Evolutionary conservation across 2,329 filamentous ascomycete species (phyloP).

Genomic region (Mycosphaerella sp.): DNA sequence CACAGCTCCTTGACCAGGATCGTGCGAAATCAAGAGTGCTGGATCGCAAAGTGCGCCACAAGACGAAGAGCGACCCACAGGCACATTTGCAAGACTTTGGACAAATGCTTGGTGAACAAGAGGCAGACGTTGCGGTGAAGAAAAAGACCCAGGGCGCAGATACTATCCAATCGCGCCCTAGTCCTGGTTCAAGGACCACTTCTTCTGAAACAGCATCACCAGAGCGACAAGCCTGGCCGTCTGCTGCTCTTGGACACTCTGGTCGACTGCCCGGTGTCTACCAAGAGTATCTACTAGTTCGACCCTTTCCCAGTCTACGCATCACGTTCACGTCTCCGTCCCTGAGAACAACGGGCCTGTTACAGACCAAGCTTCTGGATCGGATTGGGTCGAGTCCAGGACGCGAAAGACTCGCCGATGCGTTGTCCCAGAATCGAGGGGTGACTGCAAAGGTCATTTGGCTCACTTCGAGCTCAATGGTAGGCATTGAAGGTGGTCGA

Average conservation of each 20-base stretch:
- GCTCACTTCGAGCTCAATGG: conserved; percentile 26
- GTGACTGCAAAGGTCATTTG: conserved; percentile 43
- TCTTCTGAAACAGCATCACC: not conserved
- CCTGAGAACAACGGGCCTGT: conserved; percentile 60
- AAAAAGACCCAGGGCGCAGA: conserved; percentile 11
- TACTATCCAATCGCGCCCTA: not conserved
- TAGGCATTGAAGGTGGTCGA: conserved; percentile 20
- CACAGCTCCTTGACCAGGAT: conserved; percentile 32
- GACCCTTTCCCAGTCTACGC: conserved; percentile 59
- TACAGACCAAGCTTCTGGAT: conserved; percentile 44
- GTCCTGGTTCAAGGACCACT: conserved; percentile 1
- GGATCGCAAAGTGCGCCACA: conserved; percentile 13
- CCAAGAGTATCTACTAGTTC: conserved; percentile 54
- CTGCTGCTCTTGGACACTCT: conserved; percentile 29
- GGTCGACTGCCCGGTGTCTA: conserved; percentile 36
- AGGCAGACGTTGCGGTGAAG: conserved; percentile 31
- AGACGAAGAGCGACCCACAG: conserved; percentile 22
- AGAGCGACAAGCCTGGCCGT: conserved; percentile 30
- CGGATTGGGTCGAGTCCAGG: conserved; percentile 38
- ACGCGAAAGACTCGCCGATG: conserved; percentile 36
- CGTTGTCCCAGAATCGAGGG: conserved; percentile 35
- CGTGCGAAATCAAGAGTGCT: conserved; percentile 19
- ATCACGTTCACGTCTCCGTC: conserved; percentile 65
- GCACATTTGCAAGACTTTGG: conserved; percentile 29
- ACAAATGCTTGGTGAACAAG: conserved; percentile 30